These are phyloP conservation scores for Colletotrichum plurivorum DNA, from an alignment of 2,329 filamentous ascomycete species.

Conservation along the genomic window DNA sequence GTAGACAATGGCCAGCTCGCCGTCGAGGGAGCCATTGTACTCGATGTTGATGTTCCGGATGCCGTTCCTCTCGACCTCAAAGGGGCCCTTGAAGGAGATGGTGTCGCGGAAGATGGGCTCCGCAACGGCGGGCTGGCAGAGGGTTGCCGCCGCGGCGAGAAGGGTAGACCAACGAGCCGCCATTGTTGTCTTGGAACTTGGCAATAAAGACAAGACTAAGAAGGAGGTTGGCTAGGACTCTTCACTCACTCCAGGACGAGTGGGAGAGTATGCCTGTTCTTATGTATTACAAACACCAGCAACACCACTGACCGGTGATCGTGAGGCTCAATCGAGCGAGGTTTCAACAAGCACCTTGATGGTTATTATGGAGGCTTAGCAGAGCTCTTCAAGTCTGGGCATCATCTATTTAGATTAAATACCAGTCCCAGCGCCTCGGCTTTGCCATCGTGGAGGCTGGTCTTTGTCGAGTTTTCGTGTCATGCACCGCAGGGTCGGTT, in stretches of 20 bases:
- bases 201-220: neutral
- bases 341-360: slow-evolving; percentile 28
- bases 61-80: slow-evolving; percentile 38
- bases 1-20: slow-evolving; percentile 41
- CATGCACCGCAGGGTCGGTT: slow-evolving; percentile 10
- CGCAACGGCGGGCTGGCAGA: slow-evolving; percentile 17
- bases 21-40: slow-evolving; percentile 42
- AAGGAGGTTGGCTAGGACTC: neutral
- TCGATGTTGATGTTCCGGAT: slow-evolving; percentile 44
- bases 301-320: neutral
- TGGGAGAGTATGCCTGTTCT: neutral
- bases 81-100: slow-evolving; percentile 27
- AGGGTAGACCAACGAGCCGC: slow-evolving; percentile 26
- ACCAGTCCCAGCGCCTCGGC: neutral
- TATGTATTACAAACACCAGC: neutral
- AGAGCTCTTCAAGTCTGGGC: neutral
- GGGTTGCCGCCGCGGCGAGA: slow-evolving; percentile 19
- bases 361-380: slow-evolving; percentile 18
- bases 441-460: neutral
- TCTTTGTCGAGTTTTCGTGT: slow-evolving; percentile 17
- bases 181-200: slow-evolving; percentile 2
- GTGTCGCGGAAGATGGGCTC: slow-evolving; percentile 24
- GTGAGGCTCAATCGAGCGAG: slow-evolving; percentile 20
- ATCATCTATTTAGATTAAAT: slow-evolving; percentile 23
- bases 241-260: neutral